Percentiles rank a stretch among this genome's conserved stretches.
Conservation (phyloP, 2,329 filamentous ascomycete genomes). For the Gaeumannomyces sp. region DNA sequence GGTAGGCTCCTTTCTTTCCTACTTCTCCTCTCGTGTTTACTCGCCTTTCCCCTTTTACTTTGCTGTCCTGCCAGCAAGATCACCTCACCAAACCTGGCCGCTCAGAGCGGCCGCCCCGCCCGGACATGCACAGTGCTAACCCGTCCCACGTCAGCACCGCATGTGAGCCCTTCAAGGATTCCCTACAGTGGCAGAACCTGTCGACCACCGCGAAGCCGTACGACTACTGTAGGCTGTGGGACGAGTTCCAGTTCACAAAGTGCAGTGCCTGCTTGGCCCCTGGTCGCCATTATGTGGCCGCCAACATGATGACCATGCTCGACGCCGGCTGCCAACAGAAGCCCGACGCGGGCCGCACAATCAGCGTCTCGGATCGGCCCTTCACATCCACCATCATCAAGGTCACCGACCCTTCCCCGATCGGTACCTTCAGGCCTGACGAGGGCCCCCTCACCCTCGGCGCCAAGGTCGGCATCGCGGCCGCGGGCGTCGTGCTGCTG, state of each 20-base stretch:
- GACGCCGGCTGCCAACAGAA: constrained; percentile 50
- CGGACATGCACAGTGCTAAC: neutral
- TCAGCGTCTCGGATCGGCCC: constrained; percentile 45
- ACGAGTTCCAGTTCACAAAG: constrained; percentile 29
- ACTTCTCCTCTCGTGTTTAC: neutral
- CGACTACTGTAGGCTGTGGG: constrained; percentile 49
- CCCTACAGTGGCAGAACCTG: constrained; percentile 44
- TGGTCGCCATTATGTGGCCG: constrained; percentile 33
- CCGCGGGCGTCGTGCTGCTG: constrained; percentile 42
- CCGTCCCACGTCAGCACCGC: constrained; percentile 35
- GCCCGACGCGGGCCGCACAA: constrained; percentile 36
- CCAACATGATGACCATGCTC: constrained; percentile 49
- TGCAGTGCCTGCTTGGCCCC: constrained; percentile 43
- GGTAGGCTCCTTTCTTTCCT: constrained; percentile 29
- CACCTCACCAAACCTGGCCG: neutral
- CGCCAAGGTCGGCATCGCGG: constrained; percentile 52
- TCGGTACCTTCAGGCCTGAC: constrained; percentile 30
- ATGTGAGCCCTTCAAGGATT: constrained; percentile 41
- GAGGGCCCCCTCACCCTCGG: constrained; percentile 45
- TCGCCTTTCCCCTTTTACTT: constrained; percentile 4
- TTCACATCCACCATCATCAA: constrained; percentile 45
- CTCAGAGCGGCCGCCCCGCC: neutral
- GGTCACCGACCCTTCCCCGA: constrained; percentile 42
- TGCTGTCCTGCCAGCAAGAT: neutral
- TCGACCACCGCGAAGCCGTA: constrained; percentile 38